Evolutionary conservation across 1,284 basidiomycete species (phyloP).

Genomic region (Rhodotorula sp.): DNA sequence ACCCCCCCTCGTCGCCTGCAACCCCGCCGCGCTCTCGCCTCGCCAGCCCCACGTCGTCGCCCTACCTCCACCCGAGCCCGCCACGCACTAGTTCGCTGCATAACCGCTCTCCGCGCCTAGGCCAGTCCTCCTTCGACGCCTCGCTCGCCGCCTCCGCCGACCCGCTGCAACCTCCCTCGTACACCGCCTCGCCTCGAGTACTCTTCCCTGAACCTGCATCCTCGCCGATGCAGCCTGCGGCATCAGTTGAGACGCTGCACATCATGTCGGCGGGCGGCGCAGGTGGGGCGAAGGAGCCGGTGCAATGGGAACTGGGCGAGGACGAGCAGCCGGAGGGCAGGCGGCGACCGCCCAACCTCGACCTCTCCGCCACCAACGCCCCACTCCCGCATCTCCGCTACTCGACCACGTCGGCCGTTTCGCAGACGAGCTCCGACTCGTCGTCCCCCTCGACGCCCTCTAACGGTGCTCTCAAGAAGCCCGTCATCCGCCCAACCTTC

Average conservation of each 20-base stretch:
- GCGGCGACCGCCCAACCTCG: conserved; percentile 16
- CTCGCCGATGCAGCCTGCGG: neutral
- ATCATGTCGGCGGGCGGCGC: neutral
- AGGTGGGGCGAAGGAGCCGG: conserved; percentile 1
- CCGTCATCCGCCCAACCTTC: conserved; percentile 20
- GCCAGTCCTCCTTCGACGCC: conserved; percentile 31
- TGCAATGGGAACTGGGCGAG: neutral
- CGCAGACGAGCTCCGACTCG: neutral
- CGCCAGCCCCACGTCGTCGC: neutral
- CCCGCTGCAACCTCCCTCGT: neutral
- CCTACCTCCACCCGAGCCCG: conserved; percentile 1
- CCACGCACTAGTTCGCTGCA: conserved; percentile 11
- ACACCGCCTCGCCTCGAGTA: conserved; percentile 16
- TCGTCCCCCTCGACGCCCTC: neutral
- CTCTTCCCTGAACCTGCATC: conserved; percentile 6
- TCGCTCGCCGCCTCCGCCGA: conserved; percentile 4
- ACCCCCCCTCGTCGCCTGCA: conserved; percentile 1
- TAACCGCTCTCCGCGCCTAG: conserved; percentile 28
- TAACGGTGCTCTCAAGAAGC: neutral
- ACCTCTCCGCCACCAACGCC: conserved; percentile 1
- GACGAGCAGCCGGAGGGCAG: neutral
- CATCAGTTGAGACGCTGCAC: conserved; percentile 8
- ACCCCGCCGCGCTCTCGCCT: neutral
- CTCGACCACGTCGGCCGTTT: conserved; percentile 11
- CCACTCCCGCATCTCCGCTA: conserved; percentile 17